Percentiles rank a stretch among this genome's conserved stretches.
Conservation (phyloP, 805 yeast genomes). For the Kodamaea nitidulidarum region DNA sequence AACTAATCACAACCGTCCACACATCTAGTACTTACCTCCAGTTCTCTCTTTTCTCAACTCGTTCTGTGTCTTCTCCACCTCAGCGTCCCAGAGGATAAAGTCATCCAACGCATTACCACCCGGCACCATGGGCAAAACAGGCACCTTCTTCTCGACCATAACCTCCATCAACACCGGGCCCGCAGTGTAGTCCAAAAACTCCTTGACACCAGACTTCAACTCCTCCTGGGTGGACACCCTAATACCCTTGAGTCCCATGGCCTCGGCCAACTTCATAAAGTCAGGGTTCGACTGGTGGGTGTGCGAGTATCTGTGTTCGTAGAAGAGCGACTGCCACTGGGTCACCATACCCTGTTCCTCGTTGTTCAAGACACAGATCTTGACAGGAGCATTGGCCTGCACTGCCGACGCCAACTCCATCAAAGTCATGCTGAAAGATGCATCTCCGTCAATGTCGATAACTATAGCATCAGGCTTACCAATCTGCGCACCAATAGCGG, state of each 20-base stretch:
- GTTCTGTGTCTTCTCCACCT: constrained; percentile 66
- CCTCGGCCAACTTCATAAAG: constrained; percentile 87
- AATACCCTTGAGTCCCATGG: constrained; percentile 88
- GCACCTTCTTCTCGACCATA: constrained; percentile 84
- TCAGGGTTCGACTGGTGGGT: constrained; percentile 96
- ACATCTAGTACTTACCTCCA: constrained; percentile 58
- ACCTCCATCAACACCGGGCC: constrained; percentile 94
- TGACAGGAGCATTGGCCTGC: constrained; percentile 88
- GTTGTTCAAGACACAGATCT: constrained; percentile 84
- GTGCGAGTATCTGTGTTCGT: constrained; percentile 96
- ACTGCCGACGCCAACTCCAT: constrained; percentile 92
- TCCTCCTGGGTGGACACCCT: constrained; percentile 69
- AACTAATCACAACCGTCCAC: no score
- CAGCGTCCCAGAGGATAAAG: constrained; percentile 82
- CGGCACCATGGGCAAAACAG: constrained; percentile 97
- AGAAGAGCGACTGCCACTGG: constrained; percentile 97
- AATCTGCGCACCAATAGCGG: constrained; percentile 97
- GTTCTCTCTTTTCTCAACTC: constrained; percentile 71
- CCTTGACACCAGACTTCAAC: constrained; percentile 42
- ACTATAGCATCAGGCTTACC: constrained; percentile 93
- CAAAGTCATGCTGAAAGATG: constrained; percentile 97
- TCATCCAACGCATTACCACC: constrained; percentile 94
- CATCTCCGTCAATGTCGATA: constrained; percentile 97
- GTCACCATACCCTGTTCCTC: constrained; percentile 99
- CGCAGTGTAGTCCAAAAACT: constrained; percentile 63